phyloP scores from a whole-genome alignment of 2,329 filamentous ascomycete species.

The Aspergillus fischeri region DNA sequence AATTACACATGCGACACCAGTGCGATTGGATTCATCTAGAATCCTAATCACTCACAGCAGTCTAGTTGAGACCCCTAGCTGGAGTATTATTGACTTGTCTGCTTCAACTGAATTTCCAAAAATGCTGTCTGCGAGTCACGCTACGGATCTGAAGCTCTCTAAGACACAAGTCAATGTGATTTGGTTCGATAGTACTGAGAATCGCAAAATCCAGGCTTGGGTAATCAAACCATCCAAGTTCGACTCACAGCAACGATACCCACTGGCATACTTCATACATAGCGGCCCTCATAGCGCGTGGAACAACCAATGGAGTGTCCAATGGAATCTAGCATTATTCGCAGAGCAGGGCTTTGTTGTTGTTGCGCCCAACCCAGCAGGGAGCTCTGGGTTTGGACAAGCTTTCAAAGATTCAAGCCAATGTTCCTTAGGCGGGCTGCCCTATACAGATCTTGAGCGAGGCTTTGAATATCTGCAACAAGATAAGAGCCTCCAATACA shows the following conservation, averaged over 20 bases:
- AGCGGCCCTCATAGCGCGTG: not conserved
- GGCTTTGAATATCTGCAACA: not conserved
- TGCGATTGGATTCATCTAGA: not conserved
- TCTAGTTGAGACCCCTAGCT: not conserved
- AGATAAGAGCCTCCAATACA: not conserved
- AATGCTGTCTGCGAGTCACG: no score
- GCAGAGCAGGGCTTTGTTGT: constrained; percentile 1
- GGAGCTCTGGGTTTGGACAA: not conserved
- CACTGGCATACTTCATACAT: not conserved
- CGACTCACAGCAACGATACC: constrained; percentile 1
- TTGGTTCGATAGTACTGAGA: not conserved
- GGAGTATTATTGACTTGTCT: not conserved
- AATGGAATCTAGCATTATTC: not conserved
- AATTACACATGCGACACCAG: not conserved
- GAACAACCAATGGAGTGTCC: not conserved
- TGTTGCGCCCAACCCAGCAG: constrained; percentile 1
- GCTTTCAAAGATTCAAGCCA: not conserved
- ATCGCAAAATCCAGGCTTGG: constrained; percentile 1
- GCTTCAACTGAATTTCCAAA: not conserved
- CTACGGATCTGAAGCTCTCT: not conserved
- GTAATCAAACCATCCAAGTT: not conserved
- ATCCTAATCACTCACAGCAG: not conserved
- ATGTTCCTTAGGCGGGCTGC: not conserved
- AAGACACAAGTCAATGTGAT: not conserved
- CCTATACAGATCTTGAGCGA: not conserved